Conservation (phyloP, 208 protist species). For the Leishmania guyanensis region DNA sequence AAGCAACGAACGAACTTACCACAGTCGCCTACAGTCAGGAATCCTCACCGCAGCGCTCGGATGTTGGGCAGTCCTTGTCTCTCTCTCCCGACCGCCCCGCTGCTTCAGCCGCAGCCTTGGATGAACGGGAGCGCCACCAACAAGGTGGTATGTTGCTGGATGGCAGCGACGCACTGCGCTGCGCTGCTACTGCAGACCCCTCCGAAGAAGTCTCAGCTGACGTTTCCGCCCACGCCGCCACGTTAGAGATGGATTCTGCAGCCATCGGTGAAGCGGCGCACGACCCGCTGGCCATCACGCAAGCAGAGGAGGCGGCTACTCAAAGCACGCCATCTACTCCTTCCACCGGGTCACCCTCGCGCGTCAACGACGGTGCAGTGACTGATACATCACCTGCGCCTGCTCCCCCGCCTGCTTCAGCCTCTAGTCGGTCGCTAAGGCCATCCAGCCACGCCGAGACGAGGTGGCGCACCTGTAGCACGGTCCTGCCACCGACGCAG, state of each 20-base stretch:
- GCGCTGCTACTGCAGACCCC: not conserved
- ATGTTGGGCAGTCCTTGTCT: conserved; percentile 1
- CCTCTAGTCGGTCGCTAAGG: not conserved
- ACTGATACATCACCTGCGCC: not conserved
- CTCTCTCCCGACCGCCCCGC: not conserved
- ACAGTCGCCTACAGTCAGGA: conserved; percentile 1
- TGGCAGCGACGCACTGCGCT: not conserved
- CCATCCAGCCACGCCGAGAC: not conserved
- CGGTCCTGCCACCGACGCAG: conserved; percentile 21
- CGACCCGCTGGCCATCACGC: not conserved
- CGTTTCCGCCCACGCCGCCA: not conserved
- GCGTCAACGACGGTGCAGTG: not conserved
- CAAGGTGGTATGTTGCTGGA: not conserved
- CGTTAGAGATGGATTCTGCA: not conserved
- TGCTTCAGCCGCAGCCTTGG: not conserved
- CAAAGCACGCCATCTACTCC: not conserved
- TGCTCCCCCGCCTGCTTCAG: not conserved
- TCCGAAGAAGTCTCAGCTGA: not conserved
- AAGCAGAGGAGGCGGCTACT: not conserved
- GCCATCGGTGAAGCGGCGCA: not conserved
- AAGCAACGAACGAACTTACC: not conserved
- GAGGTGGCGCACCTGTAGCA: not conserved
- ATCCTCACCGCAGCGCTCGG: conserved; percentile 18
- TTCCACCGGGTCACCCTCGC: not conserved
- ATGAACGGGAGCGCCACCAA: not conserved